Evolutionary conservation across 2,329 filamentous ascomycete species (phyloP).

Genomic region (Colletotrichum viniferum): DNA sequence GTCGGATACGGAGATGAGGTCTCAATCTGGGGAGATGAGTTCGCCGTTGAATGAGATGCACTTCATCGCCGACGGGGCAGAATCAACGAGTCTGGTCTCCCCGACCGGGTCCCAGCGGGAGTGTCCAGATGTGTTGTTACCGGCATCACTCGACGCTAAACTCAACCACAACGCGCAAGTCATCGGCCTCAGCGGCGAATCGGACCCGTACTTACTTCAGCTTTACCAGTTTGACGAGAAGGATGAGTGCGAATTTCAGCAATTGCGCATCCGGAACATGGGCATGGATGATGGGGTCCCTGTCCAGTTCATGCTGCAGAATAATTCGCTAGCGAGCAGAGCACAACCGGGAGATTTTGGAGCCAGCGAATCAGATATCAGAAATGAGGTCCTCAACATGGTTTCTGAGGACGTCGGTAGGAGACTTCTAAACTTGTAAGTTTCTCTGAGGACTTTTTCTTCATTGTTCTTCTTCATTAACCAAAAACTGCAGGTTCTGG

Average conservation of each 20-base stretch:
- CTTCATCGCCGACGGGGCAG: neutral
- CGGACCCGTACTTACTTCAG: slow-evolving; percentile 3
- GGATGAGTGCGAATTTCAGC: slow-evolving; percentile 5
- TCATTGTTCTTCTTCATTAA: neutral
- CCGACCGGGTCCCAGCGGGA: neutral
- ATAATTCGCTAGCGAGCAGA: slow-evolving; percentile 1
- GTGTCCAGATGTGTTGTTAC: neutral
- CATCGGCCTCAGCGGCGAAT: slow-evolving; percentile 12
- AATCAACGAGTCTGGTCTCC: neutral
- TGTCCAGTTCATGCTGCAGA: slow-evolving; percentile 10
- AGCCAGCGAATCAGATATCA: neutral
- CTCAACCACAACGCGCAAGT: slow-evolving; percentile 5
- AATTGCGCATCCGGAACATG: slow-evolving; percentile 7
- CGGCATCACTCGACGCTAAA: neutral
- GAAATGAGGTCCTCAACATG: neutral
- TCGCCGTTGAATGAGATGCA: neutral
- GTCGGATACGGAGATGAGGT: neutral
- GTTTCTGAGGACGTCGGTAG: neutral
- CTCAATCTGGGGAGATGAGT: neutral
- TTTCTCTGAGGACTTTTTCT: neutral
- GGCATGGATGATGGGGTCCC: neutral
- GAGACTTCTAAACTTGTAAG: slow-evolving; percentile 3
- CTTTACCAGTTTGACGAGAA: slow-evolving; percentile 6
- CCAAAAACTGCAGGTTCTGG: neutral
- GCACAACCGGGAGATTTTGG: neutral